A percentile compares a stretch with the other conserved stretches of the same genome.
phyloP scores from a whole-genome alignment of 1,284 basidiomycete genomes.

The Leccinum fallax region DNA sequence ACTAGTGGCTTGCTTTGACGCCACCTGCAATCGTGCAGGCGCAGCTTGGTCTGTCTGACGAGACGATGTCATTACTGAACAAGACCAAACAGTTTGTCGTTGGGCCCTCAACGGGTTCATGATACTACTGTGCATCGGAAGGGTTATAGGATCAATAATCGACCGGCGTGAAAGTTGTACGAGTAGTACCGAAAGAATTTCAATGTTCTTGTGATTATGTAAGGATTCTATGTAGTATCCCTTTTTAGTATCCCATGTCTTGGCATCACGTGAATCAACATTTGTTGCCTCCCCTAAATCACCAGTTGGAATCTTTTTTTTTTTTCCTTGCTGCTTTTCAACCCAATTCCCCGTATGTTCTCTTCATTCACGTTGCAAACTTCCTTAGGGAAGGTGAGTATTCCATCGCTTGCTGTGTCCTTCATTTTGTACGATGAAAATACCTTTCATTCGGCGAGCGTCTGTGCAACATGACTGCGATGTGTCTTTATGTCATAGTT shows the following conservation, averaged over 20 bases:
- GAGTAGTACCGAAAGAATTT: neutral
- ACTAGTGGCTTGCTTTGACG: conserved; percentile 54
- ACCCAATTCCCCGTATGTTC: neutral
- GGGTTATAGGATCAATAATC: neutral
- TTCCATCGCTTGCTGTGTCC: neutral
- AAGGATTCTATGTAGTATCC: too few relatives aligned
- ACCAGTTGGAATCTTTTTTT: neutral
- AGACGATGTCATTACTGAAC: conserved; percentile 40
- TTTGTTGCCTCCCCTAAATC: conserved; percentile 15
- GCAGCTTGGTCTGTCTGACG: conserved; percentile 47
- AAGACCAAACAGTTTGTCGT: conserved; percentile 37
- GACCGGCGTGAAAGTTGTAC: neutral
- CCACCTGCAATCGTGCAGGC: conserved; percentile 53
- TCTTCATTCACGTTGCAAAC: neutral
- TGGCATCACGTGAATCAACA: neutral
- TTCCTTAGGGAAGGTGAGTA: conserved; percentile 13
- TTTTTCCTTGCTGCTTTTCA: neutral
- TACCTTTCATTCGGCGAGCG: conserved; percentile 47
- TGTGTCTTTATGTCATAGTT: conserved; percentile 78
- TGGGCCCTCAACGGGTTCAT: conserved; percentile 17
- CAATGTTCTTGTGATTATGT: neutral
- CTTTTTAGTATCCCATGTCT: neutral
- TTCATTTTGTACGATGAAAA: conserved; percentile 50
- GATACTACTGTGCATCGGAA: neutral
- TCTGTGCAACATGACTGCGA: conserved; percentile 38